Percentiles rank a stretch among this genome's conserved stretches.
These are phyloP conservation scores for Wallacemonas sp. DNA, from an alignment of 208 protist genomes.

Conservation along the genomic window DNA sequence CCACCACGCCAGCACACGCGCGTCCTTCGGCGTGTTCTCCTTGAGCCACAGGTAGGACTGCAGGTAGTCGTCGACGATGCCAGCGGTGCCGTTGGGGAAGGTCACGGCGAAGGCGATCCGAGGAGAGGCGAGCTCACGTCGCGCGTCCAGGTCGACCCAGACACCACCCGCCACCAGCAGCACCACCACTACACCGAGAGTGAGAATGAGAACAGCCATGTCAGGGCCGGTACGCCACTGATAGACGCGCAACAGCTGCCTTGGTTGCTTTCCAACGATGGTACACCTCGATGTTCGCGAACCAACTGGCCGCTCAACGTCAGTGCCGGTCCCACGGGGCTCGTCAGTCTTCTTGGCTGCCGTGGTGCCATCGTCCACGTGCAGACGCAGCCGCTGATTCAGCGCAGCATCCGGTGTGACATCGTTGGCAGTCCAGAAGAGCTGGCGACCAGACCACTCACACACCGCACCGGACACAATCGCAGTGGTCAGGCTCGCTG, in stretches of 20 bases:
- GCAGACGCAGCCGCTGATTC: too few relatives aligned
- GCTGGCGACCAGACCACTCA: slow-evolving; percentile 1
- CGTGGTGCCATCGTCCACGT: too few relatives aligned
- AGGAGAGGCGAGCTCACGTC: slow-evolving; percentile 14
- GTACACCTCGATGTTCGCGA: too few relatives aligned
- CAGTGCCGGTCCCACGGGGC: too few relatives aligned
- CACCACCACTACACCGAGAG: background rate
- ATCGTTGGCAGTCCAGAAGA: background rate
- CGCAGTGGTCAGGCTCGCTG: slow-evolving; percentile 24
- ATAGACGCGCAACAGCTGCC: background rate
- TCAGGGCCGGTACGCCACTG: background rate
- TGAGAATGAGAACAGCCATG: background rate
- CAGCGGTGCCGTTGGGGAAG: slow-evolving; percentile 17
- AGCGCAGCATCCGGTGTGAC: too few relatives aligned
- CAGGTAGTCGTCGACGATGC: slow-evolving; percentile 97
- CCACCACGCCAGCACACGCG: slow-evolving; percentile 98
- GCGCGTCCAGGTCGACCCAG: background rate
- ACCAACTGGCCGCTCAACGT: too few relatives aligned
- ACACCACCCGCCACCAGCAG: background rate
- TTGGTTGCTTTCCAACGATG: background rate
- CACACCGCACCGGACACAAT: slow-evolving; percentile 18
- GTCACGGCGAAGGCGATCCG: slow-evolving; percentile 19
- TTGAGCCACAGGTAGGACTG: slow-evolving; percentile 97
- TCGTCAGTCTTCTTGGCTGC: too few relatives aligned
- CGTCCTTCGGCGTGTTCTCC: slow-evolving; percentile 92